Conservation (phyloP, 2,329 filamentous ascomycete genomes). For the Exophiala bonariae region DNA sequence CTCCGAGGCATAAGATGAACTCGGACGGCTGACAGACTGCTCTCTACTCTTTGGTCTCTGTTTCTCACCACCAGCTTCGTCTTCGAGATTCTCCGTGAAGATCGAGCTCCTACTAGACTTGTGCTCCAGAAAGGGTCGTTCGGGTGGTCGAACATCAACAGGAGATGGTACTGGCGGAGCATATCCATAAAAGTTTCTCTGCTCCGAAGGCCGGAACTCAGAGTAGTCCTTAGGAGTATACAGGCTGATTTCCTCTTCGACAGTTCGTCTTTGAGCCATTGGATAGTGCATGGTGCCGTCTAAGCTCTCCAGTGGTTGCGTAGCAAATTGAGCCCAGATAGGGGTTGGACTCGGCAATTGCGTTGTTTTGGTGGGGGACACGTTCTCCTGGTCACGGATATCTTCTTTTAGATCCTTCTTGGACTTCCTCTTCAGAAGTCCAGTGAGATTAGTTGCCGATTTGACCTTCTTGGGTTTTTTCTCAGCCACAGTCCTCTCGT, state of each 20-base stretch:
- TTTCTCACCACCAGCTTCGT: constrained; percentile 27
- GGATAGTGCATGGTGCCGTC: constrained; percentile 44
- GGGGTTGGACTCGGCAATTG: constrained; percentile 56
- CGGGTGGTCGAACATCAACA: constrained; percentile 47
- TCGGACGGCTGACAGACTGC: constrained; percentile 11
- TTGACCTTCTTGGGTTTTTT: constrained; percentile 68
- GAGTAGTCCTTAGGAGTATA: constrained; percentile 56
- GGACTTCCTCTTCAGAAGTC: constrained; percentile 74
- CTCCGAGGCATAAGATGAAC: constrained; percentile 11
- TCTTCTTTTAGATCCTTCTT: constrained; percentile 66
- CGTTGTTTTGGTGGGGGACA: constrained; percentile 10
- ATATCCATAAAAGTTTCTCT: constrained; percentile 60
- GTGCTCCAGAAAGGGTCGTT: constrained; percentile 29
- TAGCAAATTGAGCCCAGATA: constrained; percentile 76
- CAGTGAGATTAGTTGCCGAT: constrained; percentile 78
- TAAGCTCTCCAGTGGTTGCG: constrained; percentile 36
- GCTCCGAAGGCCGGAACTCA: constrained; percentile 59
- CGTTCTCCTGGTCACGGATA: constrained; percentile 77
- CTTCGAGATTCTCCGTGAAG: constrained; percentile 30
- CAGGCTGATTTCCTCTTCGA: constrained; percentile 57
- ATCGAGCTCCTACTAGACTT: constrained; percentile 30
- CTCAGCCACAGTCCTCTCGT: constrained; percentile 35
- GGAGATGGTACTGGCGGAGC: constrained; percentile 41
- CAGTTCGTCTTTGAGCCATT: constrained; percentile 42
- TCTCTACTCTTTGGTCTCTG: constrained; percentile 21